Percentiles rank a stretch among this genome's conserved stretches.
These are phyloP conservation scores for Malbranchea zuffiana DNA, from an alignment of 2,329 filamentous ascomycete genomes.

Conservation along the genomic window DNA sequence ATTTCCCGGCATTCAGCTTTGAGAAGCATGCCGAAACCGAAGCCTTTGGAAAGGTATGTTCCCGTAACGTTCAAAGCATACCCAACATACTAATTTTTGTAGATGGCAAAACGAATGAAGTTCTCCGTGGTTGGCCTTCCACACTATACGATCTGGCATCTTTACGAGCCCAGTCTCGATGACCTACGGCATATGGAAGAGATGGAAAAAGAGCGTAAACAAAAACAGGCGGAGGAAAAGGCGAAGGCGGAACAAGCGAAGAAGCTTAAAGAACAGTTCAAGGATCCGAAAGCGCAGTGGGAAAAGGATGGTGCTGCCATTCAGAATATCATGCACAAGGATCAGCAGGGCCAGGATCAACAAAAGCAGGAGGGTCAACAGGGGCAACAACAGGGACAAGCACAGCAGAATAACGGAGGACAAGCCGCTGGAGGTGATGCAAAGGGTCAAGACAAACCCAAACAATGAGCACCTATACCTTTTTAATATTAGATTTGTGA, in stretches of 20 bases:
- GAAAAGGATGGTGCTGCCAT: conserved; percentile 79
- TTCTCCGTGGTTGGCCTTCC: conserved; percentile 92
- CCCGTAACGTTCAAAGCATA: conserved; percentile 7
- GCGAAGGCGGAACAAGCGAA: conserved; percentile 61
- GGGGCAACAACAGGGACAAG: conserved; percentile 1
- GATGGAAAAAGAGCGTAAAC: conserved; percentile 80
- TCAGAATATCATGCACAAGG: conserved; percentile 53
- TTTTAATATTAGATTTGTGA: conserved; percentile 13
- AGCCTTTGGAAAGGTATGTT: conserved; percentile 84
- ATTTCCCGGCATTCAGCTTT: conserved; percentile 97
- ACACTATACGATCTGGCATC: conserved; percentile 98
- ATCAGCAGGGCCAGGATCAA: conserved; percentile 29
- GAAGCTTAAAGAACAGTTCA: conserved; percentile 71
- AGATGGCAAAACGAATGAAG: conserved; percentile 97
- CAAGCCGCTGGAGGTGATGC: background rate
- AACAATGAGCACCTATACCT: conserved; percentile 3
- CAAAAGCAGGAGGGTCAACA: conserved; percentile 8
- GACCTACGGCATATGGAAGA: conserved; percentile 97
- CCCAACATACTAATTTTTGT: background rate
- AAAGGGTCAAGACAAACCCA: background rate
- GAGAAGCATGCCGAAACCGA: conserved; percentile 98
- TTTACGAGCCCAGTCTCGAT: conserved; percentile 97
- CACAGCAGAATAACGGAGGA: conserved; percentile 1
- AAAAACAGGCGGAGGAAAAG: conserved; percentile 68
- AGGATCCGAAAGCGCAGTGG: conserved; percentile 68